phyloP scores from a whole-genome alignment of 345 rosid genomes.

The Hypericum perforatum region DNA sequence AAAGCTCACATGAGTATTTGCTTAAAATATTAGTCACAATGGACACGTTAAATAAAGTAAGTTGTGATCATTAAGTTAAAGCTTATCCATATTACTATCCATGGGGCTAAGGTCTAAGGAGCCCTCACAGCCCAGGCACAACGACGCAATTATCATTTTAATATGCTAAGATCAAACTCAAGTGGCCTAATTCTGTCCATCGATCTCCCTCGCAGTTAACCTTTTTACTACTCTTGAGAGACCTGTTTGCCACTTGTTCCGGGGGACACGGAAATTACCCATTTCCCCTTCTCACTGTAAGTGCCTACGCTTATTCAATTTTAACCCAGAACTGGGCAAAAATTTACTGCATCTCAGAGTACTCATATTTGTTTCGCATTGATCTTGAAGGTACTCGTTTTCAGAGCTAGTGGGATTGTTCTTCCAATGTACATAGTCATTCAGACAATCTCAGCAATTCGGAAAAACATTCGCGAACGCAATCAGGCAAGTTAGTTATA shows the following conservation, averaged over 20 bases:
- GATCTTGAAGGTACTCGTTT: slow-evolving; percentile 40
- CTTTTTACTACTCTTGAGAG: slow-evolving; percentile 50
- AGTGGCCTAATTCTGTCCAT: neutral
- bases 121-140: too few relatives aligned
- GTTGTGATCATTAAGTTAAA: too few relatives aligned
- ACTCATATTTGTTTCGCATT: neutral
- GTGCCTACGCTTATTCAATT: too few relatives aligned
- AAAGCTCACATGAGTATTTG: too few relatives aligned
- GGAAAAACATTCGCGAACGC: slow-evolving; percentile 27
- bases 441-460: slow-evolving; percentile 47
- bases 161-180: neutral
- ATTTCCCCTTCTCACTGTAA: slow-evolving; percentile 61
- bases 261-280: slow-evolving; percentile 56
- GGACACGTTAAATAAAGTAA: too few relatives aligned
- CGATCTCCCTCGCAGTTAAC: slow-evolving; percentile 41
- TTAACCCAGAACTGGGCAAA: neutral
- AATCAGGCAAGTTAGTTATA: slow-evolving; percentile 29
- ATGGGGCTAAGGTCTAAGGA: too few relatives aligned
- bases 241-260: slow-evolving; percentile 40
- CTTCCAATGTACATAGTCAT: slow-evolving; percentile 63
- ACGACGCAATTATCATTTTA: too few relatives aligned
- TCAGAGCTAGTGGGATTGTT: slow-evolving; percentile 61
- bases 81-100: too few relatives aligned
- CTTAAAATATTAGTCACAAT: too few relatives aligned
- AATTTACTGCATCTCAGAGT: neutral